Evolutionary conservation across 371 early-diverging fungal species (phyloP), one percentile per base, ranked within the genome.

Genomic region (Actinomucor elegans): DNA sequence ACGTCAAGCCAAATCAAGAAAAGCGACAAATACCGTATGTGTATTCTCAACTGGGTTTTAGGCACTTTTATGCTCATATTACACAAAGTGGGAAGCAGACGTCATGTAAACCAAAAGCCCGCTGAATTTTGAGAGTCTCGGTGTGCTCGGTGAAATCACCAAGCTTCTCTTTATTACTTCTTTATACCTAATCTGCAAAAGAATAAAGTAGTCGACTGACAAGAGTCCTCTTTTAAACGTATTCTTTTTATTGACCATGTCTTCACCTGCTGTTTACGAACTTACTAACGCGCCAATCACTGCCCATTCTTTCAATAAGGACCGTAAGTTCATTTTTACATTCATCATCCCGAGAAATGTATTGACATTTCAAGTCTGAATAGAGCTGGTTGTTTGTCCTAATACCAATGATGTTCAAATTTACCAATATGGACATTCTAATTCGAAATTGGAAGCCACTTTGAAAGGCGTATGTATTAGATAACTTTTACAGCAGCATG

Each of bases 301-400:
- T 18, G 88, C 92, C 61, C 94, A 97, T 67, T 75, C 94, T 15
- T 98, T 94, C 72, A 95, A 93, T 83, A 80, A 85, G 59, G 93
- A 96, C 83, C 63, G 75, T 73, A 72, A 67, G 69, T 67, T 9
- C 21, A 27, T 15, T 24, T 17, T 15, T 41, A 24, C 9, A 15
- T 26, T 15, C 23, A 34, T n/a, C n/a, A n/a, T n/a, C n/a, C n/a
- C n/a, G n/a, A n/a, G n/a, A n/a, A n/a, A n/a, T n/a, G n/a, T n/a
- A n/a, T n/a, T n/a, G n/a, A n/a, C n/a, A n/a, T n/a, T n/a, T n/a
- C n/a, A n/a, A n/a, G n/a, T n/a, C n/a, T n/a, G n/a, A 12, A 33
- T 75, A 96, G 97, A 93, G 82, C 77, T 96, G 38, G 95, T 94
- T 17, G 69, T 98, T 17, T 88, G 93, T 69, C 94, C 92, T 37